Evolutionary conservation across 2,329 filamentous ascomycete genomes (phyloP), one percentile per base, ranked within the genome.

Genomic region (Cryphonectria naterciae): DNA sequence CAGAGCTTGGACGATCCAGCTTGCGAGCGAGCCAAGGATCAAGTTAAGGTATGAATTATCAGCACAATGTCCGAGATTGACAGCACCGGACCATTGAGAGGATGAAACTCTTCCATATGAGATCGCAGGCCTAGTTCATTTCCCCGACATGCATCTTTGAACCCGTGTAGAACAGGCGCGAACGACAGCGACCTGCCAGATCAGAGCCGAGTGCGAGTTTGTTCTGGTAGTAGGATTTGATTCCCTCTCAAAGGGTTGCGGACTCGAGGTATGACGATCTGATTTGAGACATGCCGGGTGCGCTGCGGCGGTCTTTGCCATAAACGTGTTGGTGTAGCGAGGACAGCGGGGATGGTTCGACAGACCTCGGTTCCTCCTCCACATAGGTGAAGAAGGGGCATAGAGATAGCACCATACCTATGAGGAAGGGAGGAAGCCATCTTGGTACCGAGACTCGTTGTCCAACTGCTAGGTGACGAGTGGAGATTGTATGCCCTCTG

Each of bases 381-480:
- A 58, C 52, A 54, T 39, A 35, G 46, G 35, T 41, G n/a, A 41
- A 43, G 19, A n/a, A n/a, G 28, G 28, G 65, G 49, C 15, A 25
- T 28, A 43, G 32, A 32, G 35, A 19, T 7, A 22, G 7, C 22
- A n/a, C 32, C 10, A 35, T 25, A 43, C 7, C 22, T 56, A 32
- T 43, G 43, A 22, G 43, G 19, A 25, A 35, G 4, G 25, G 22
- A n/a, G 28, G 2, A 13, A 41, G 35, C 22, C 25, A 66, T 39
- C 68, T 67, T 63, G 68, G 68, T 62, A 32, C 66, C 56, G 28
- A 49, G 19, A 49, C 15, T 32, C 41, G 13, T 7, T n/a, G 66
- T 43, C 37, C 54, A 43, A 35, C 17, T 58, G 28, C 56, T 39
- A 35, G 19, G 6, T 15, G 19, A 25, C n/a, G 28, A 43, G 68